A percentile compares a stretch with the other conserved stretches of the same genome.
phyloP scores from a whole-genome alignment of 1,139 yeast species.

The Nakaseomyces bracarensis region DNA sequence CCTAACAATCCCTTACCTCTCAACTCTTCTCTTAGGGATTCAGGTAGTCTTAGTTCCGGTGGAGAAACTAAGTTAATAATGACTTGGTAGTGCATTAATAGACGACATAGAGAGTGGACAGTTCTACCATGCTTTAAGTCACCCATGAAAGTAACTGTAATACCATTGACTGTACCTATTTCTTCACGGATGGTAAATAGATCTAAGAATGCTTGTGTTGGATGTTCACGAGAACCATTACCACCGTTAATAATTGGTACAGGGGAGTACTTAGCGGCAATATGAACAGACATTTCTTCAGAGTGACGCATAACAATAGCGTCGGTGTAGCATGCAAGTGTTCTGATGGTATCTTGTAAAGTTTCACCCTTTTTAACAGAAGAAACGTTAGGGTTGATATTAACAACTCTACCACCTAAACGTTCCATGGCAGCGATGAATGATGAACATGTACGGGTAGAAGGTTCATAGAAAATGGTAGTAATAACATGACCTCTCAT shows the following conservation, averaged over 20 bases:
- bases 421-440: conserved; percentile 99
- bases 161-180: conserved; percentile 95
- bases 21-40: conserved; percentile 58
- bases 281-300: conserved; percentile 78
- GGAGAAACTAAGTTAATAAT: conserved; percentile 91
- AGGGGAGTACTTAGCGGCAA: conserved; percentile 94
- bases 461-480: conserved; percentile 96
- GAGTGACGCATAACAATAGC: conserved; percentile 98
- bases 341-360: conserved; percentile 90
- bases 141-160: conserved; percentile 98
- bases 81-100: conserved; percentile 87
- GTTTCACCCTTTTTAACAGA: conserved; percentile 98
- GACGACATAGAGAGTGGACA: conserved; percentile 89
- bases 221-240: conserved; percentile 95
- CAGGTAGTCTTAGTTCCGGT: conserved; percentile 76
- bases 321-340: conserved; percentile 92
- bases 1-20: conserved; percentile 58
- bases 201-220: conserved; percentile 96
- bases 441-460: conserved; percentile 92
- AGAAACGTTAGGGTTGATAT: conserved; percentile 75
- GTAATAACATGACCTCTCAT: conserved; percentile 86
- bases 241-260: conserved; percentile 98
- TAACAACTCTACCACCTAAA: conserved; percentile 94
- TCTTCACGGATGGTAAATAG: conserved; percentile 98
- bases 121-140: conserved; percentile 98